These are phyloP conservation scores for Spiraea crenata DNA, from an alignment of 331 rosid genomes.

Conservation along the genomic window DNA sequence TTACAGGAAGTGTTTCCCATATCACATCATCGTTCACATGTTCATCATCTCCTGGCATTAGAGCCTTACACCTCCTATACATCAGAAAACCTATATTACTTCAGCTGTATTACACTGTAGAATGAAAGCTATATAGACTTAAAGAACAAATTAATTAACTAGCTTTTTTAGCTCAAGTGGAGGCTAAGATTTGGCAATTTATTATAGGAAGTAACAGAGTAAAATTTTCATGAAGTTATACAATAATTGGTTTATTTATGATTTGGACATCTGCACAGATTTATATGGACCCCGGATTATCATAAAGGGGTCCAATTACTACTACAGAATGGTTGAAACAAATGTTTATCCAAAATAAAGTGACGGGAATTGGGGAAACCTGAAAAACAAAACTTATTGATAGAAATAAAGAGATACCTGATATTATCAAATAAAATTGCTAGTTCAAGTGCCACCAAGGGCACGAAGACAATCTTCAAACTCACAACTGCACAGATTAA, in stretches of 20 bases:
- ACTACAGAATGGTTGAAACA: background rate
- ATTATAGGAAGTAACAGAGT: background rate
- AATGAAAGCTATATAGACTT: slow-evolving; percentile 11
- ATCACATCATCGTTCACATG: slow-evolving; percentile 78
- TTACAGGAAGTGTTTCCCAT: slow-evolving; percentile 98
- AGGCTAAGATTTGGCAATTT: background rate
- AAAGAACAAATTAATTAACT: background rate
- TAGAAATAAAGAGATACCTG: slow-evolving; percentile 45
- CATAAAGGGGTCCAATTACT: background rate
- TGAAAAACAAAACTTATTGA: slow-evolving; percentile 5
- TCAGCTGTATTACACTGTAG: slow-evolving; percentile 6
- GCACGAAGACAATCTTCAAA: slow-evolving; percentile 82
- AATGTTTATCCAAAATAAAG: background rate
- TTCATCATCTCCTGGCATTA: slow-evolving; percentile 94
- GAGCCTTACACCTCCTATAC: slow-evolving; percentile 86
- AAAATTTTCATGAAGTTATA: background rate
- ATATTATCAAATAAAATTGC: slow-evolving; percentile 82
- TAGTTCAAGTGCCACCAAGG: slow-evolving; percentile 68
- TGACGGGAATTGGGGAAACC: background rate
- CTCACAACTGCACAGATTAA: slow-evolving; percentile 57
- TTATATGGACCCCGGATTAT: background rate
- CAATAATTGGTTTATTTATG: background rate
- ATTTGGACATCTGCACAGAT: background rate
- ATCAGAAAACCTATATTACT: slow-evolving; percentile 22
- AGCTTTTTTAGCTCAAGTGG: background rate